These are phyloP conservation scores for Hemileccinum impolitum DNA, from an alignment of 768 basidiomycete species.

Conservation along the genomic window DNA sequence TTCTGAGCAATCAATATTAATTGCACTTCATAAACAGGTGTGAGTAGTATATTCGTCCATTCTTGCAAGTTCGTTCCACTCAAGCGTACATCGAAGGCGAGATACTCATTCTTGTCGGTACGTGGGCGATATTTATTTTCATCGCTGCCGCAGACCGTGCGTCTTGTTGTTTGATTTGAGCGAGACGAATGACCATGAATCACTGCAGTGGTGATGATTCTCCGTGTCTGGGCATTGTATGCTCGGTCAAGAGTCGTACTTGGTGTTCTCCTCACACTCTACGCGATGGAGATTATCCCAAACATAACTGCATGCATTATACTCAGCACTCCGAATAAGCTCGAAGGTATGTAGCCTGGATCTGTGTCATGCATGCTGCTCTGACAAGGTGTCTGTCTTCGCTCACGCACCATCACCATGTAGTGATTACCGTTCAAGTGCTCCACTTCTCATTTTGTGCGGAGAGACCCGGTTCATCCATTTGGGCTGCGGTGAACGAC, in stretches of 20 bases:
- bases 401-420: too few relatives aligned
- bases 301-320: neutral
- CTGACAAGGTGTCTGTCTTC: too few relatives aligned
- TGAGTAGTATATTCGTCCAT: neutral
- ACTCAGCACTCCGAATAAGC: neutral
- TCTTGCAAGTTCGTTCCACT: neutral
- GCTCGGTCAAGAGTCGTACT: constrained; percentile 6
- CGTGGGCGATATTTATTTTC: constrained; percentile 1
- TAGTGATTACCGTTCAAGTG: neutral
- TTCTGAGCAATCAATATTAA: too few relatives aligned
- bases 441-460: constrained; percentile 1
- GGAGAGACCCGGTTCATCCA: neutral
- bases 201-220: constrained; percentile 13
- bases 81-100: neutral
- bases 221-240: constrained; percentile 16
- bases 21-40: neutral
- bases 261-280: constrained; percentile 8
- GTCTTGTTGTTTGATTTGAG: neutral
- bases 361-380: too few relatives aligned
- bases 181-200: neutral
- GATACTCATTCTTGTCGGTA: neutral
- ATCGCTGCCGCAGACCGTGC: constrained; percentile 9
- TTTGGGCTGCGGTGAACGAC: neutral
- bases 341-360: neutral
- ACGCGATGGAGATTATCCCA: neutral